Base-by-base conservation (phyloP, 257 asterid genomes). In the Solanum paucissectum region DNA sequence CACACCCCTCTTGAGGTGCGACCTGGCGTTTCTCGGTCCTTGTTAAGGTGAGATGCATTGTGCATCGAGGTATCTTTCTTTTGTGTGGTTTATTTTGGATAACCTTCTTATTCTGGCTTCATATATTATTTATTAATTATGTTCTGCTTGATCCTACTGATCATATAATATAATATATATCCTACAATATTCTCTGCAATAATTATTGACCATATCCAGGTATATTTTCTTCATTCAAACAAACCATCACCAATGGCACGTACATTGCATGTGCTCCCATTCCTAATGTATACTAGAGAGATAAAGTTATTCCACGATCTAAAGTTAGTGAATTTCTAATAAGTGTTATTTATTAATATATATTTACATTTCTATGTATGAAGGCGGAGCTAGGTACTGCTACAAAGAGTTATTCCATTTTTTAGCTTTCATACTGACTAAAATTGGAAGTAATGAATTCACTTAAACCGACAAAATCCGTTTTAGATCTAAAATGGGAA, bases 211-310 rank as follows among this genome's bases (percentile, higher is more conserved):
- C 85, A 52, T 73, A 34, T 81, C 85, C 68, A 46, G 27, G 27
- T 46, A 29, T 81, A 81, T 46, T 46, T 46, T 81, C 79, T 87
- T 86, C 83, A 29, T 29, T 66, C 25, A 69, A 83, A 32, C 49
- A 34, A 85, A 86, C 83, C 77, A 20, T 86, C 84, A 81, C 40
- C 55, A 23, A 27, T 38, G 79, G 87, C 91, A 91, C 87, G 88
- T 89, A 91, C 42, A 68, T 55, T 55, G 73, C 94, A 91, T 87
- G 93, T 92, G 94, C 27, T 73, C 62, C 62, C 49, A 77, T 86
- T 83, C 86, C 74, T 87, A 87, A 32, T 62, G 16, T 86, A 60
- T 69, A 71, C 11, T 13, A 3, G 3, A 32, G 5, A 9, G 62
- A 77, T 12, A 11, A 7, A 13, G 4, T 37, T 2, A 79, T 7